Percentiles rank a stretch among this genome's conserved stretches.
Evolutionary conservation across 306 rosid species (phyloP).

Genomic region (Citrullus mucosospermus): DNA sequence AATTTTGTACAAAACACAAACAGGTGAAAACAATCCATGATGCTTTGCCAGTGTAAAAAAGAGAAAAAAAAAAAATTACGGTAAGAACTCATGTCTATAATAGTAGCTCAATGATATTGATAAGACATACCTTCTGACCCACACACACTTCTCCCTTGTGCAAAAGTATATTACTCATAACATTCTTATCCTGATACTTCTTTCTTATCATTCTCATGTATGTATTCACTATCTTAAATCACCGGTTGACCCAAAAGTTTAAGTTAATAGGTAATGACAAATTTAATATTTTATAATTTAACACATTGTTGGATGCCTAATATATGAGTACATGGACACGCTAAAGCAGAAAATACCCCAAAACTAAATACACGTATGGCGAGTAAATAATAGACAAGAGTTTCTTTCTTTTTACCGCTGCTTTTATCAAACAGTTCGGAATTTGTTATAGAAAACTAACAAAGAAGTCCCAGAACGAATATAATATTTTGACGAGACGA

Average conservation of each 20-base stretch:
- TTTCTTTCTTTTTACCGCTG: background rate
- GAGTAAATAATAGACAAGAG: background rate
- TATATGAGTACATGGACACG: background rate
- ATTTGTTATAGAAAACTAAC: slow-evolving; percentile 1
- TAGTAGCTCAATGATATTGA: background rate
- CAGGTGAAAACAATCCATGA: background rate
- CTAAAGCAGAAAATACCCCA: background rate
- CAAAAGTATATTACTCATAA: background rate
- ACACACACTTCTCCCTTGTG: background rate
- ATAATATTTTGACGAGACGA: background rate
- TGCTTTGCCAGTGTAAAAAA: background rate
- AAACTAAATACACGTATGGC: background rate
- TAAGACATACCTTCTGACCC: background rate
- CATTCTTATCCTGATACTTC: background rate
- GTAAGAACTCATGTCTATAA: background rate
- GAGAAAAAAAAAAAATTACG: background rate
- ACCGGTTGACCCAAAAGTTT: no score
- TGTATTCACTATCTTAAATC: no score
- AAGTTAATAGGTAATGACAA: no score
- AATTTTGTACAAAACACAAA: slow-evolving; percentile 5
- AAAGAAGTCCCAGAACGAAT: background rate
- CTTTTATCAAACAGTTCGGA: background rate
- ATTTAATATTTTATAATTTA: no score
- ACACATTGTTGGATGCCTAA: background rate
- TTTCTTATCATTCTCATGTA: background rate